Evolutionary conservation across 1,284 basidiomycete species (phyloP), one percentile per base, ranked within the genome.

Genomic region (Pulveroboletus ridleyi): DNA sequence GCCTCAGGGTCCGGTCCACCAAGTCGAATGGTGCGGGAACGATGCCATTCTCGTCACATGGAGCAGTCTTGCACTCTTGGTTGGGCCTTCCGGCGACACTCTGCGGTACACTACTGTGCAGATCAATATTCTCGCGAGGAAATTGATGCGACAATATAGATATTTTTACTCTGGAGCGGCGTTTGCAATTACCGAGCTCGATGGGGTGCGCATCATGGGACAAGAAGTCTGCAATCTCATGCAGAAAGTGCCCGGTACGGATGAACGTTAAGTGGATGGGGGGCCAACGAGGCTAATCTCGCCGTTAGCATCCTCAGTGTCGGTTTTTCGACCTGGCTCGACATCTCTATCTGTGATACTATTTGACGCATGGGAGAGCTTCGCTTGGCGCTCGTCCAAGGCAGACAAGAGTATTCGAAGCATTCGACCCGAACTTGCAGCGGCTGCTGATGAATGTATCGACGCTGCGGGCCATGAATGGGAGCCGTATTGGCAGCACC

Each of bases 11-110:
- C 74, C 81, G 13, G 83, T 91, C 9, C 78, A 84, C 41, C 89
- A 91, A 70, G 89, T 96, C 1, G 92, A 93, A 73, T 99, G 98
- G 98, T 99, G 96, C 74, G 96, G 96, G 9, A 96, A 96, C 75
- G 96, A 99, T 77, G 95, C 95, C 0, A 92, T 99, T 35, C 85
- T 95, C 4, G 84, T 99, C 22, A 91, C 89, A 4, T 99, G 95
- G 92, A 86, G 88, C 49, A 83, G 86, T n/a, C 81, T 90, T 56
- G 91, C 91, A 1, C 80, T 96, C 20, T 84, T 99, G 57, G 92
- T 98, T 14, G 96, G 97, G 4, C 97, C 97, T 7, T 94, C 90
- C 68, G 96, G 95, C 2, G 95, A 97, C 69, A 91, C 89, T 2
- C 80, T 99, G 33, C 86, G 87, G 94, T 96, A 75, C 71, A 91